phyloP scores from a whole-genome alignment of 306 rosid genomes.

The Prunus mume region DNA sequence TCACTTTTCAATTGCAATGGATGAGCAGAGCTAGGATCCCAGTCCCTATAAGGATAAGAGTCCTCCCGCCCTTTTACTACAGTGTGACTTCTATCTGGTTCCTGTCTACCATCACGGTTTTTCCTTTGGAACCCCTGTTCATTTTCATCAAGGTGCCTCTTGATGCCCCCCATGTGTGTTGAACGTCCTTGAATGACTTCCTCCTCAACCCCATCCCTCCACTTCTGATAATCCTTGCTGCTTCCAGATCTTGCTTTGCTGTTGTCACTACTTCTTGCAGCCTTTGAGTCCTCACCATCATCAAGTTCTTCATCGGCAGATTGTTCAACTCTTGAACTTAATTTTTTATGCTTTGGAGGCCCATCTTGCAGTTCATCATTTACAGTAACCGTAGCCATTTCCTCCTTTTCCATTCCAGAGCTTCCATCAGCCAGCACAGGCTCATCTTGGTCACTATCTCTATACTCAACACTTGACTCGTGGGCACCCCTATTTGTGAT shows the following conservation, averaged over 20 bases:
- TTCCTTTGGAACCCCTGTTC: constrained; percentile 60
- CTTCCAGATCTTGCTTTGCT: constrained; percentile 94
- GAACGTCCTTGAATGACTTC: constrained; percentile 87
- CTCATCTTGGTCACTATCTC: constrained; percentile 58
- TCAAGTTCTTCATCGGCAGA: constrained; percentile 54
- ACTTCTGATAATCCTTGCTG: constrained; percentile 75
- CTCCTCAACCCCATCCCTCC: constrained; percentile 78
- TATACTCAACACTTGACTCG: constrained; percentile 60
- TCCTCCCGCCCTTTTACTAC: constrained; percentile 62
- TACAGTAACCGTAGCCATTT: constrained; percentile 24
- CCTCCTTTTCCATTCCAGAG: constrained; percentile 59
- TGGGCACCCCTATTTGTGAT: constrained; percentile 34
- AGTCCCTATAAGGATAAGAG: constrained; percentile 61
- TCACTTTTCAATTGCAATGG: constrained; percentile 61
- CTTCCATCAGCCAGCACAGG: constrained; percentile 53
- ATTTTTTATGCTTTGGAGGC: constrained; percentile 40
- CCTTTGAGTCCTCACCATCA: constrained; percentile 77
- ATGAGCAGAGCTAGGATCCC: constrained; percentile 62
- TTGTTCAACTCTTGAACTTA: constrained; percentile 56
- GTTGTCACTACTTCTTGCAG: constrained; percentile 94
- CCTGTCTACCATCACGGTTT: constrained; percentile 63
- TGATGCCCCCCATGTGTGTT: constrained; percentile 38
- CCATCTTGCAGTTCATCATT: constrained; percentile 42
- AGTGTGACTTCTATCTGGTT: constrained; percentile 59
- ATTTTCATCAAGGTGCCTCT: constrained; percentile 58